phyloP scores from a whole-genome alignment of 2,329 filamentous ascomycete genomes.

The Penicillium sclerotigenum region DNA sequence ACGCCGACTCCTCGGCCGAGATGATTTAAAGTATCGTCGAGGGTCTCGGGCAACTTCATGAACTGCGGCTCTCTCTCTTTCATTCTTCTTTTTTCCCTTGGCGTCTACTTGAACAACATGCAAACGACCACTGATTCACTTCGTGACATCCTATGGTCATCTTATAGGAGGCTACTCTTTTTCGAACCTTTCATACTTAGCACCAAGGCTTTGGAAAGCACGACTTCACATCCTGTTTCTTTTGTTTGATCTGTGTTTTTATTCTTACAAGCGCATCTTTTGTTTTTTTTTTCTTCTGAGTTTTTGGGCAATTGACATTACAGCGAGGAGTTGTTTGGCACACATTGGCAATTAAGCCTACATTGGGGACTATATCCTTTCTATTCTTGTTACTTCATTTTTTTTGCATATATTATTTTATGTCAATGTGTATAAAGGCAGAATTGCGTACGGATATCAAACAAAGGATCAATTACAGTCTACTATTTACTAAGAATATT shows the following conservation, averaged over 20 bases:
- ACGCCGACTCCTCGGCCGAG: slow-evolving; percentile 32
- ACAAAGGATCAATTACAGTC: neutral
- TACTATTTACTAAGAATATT: neutral
- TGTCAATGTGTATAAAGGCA: neutral
- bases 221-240: neutral
- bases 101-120: neutral
- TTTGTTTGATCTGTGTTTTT: slow-evolving; percentile 1
- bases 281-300: neutral
- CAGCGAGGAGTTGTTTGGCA: slow-evolving; percentile 8
- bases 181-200: neutral
- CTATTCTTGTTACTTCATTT: neutral
- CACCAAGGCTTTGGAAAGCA: neutral
- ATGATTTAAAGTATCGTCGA: slow-evolving; percentile 30
- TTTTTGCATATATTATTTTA: neutral
- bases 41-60: slow-evolving; percentile 13
- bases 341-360: neutral
- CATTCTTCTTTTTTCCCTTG: neutral
- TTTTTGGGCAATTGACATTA: neutral
- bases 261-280: neutral
- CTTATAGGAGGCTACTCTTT: neutral
- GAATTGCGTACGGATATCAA: neutral
- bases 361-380: neutral
- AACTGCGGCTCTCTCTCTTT: slow-evolving; percentile 6
- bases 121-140: neutral
- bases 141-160: neutral